phyloP scores from a whole-genome alignment of 2,329 filamentous ascomycete species.

The Alternaria brassicae region DNA sequence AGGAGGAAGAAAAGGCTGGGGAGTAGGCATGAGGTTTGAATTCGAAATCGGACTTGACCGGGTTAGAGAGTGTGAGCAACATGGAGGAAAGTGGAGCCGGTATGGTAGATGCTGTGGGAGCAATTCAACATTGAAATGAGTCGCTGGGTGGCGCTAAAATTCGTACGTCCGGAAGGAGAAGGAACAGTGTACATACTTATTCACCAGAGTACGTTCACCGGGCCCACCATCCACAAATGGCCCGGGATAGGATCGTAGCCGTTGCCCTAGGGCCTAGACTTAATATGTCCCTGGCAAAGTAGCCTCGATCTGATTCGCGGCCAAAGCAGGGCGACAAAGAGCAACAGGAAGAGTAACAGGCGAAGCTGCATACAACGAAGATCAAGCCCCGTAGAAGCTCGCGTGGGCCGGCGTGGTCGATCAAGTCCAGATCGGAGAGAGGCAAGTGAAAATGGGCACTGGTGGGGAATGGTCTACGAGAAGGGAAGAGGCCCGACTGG shows the following conservation, averaged over 20 bases:
- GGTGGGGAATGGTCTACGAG: conserved; percentile 46
- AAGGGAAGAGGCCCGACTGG: conserved; percentile 46
- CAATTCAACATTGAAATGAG: conserved; percentile 46
- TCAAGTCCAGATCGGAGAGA: conserved; percentile 41
- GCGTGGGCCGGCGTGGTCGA: conserved; percentile 46
- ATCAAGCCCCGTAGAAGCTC: conserved; percentile 47
- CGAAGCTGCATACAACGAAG: conserved; percentile 42
- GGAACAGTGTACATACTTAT: conserved; percentile 50
- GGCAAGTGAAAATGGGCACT: conserved; percentile 39
- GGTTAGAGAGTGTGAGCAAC: conserved; percentile 61
- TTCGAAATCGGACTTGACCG: conserved; percentile 57
- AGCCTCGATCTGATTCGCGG: conserved; percentile 46
- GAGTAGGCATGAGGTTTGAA: conserved; percentile 60
- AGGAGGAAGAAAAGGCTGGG: conserved; percentile 50
- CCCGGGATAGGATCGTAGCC: conserved; percentile 41
- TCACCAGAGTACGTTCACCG: conserved; percentile 38
- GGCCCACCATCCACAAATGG: conserved; percentile 47
- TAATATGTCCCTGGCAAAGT: conserved; percentile 45
- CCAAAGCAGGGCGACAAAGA: conserved; percentile 42
- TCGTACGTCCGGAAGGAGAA: conserved; percentile 43
- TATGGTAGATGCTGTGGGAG: conserved; percentile 24
- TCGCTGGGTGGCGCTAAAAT: conserved; percentile 37
- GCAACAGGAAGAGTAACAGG: conserved; percentile 38
- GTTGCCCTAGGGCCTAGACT: conserved; percentile 44
- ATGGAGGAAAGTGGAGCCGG: conserved; percentile 46